Evolutionary conservation across 352 stramenopile species (phyloP).

Genomic region (Globisporangium camurandrum): DNA sequence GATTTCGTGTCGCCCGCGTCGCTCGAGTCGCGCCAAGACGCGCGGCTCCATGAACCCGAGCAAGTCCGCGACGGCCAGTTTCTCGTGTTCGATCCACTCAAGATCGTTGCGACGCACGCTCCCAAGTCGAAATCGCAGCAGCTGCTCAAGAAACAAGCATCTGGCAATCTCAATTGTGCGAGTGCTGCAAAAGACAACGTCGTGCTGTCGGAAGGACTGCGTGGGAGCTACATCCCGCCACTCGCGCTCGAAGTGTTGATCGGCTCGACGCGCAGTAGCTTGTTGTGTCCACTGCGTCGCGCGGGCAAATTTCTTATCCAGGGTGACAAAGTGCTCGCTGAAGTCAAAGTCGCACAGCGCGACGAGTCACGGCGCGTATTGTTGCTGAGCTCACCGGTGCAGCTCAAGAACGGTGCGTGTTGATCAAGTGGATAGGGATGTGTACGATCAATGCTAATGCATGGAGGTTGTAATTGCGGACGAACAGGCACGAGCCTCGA

Average conservation of each 20-base stretch:
- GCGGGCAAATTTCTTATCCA: slow-evolving; percentile 87
- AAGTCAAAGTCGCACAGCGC: slow-evolving; percentile 84
- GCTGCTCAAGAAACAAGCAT: slow-evolving; percentile 12
- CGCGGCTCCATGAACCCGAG: slow-evolving; percentile 47
- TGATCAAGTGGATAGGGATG: not conserved
- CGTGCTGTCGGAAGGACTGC: slow-evolving; percentile 68
- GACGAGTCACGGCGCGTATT: slow-evolving; percentile 81
- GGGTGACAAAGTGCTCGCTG: slow-evolving; percentile 73
- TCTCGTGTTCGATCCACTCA: slow-evolving; percentile 82
- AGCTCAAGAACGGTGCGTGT: slow-evolving; percentile 81
- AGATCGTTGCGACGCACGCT: slow-evolving; percentile 58
- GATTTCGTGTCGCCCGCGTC: slow-evolving; percentile 67
- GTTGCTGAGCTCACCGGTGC: slow-evolving; percentile 78
- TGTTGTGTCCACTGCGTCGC: slow-evolving; percentile 76
- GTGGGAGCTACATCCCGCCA: slow-evolving; percentile 76
- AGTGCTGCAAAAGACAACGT: slow-evolving; percentile 40
- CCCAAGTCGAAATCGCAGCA: slow-evolving; percentile 24
- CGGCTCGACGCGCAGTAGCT: slow-evolving; percentile 50
- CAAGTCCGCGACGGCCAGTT: slow-evolving; percentile 81
- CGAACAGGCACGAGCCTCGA: slow-evolving; percentile 63
- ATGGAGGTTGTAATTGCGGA: too few species aligned
- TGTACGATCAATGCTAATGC: too few species aligned
- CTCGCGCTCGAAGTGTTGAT: slow-evolving; percentile 82
- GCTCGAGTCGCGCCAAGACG: slow-evolving; percentile 13
- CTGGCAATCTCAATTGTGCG: not conserved